Evolutionary conservation across 148 eudicot genomes (phyloP), one percentile per base, ranked within the genome.

Genomic region (Nyssa sinensis): DNA sequence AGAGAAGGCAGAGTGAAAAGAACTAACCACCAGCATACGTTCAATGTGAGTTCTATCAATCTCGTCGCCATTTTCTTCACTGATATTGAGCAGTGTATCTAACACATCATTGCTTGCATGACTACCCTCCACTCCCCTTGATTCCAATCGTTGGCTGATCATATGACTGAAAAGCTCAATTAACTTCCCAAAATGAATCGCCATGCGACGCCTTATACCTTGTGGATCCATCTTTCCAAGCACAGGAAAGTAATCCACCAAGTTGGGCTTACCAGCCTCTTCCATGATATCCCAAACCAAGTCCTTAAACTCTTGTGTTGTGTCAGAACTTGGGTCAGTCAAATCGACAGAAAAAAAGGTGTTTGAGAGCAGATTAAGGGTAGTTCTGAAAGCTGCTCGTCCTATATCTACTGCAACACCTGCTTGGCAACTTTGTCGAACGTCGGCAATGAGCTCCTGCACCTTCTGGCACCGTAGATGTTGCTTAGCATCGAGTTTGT

Each of bases 271-370:
- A 6, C 80, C 80, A 7, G 69, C 47, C 60, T 67, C 75, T 37
- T 25, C 47, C 39, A 76, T 29, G 3, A 70, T 12, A 25, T 41
- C 41, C 49, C 62, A 70, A 55, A 77, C 34, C 1, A 70, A 19
- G 7, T 70, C 69, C 63, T 67, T 70, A 6, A 77, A 28, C 34
- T 77, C 80, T 19, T 47, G 24, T 3, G 63, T 44, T 31, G 73
- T 61, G 14, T 64, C 70, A 1, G 74, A 55, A 7, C 69, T 51
- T 30, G n/a, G 61, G 25, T 77, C 62, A 0, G 75, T 66, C 62
- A 64, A 70, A 66, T 77, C 80, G 11, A 32, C 17, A 3, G 80
- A 77, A 33, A 77, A 70, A 25, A 77, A 62, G 35, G 75, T 70
- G 33, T 63, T 70, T 4, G 70, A 41, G 23, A 77, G 35, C 60